Conservation (phyloP, 352 stramenopile species). For the Globisporangium acanthophoron region DNA sequence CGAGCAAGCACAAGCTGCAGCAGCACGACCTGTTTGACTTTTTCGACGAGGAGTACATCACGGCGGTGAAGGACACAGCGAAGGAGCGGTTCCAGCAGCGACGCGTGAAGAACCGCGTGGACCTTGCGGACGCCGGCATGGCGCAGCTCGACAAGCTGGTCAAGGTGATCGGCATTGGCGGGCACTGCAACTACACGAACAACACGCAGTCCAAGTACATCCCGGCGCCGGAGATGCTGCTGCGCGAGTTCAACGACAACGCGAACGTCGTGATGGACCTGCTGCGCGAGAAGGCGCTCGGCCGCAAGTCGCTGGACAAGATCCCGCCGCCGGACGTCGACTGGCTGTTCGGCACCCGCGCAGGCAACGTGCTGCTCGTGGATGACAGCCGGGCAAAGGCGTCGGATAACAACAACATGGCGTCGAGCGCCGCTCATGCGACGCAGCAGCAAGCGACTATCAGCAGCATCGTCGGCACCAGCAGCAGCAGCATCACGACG, state of each 20-base stretch:
- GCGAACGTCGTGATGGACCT: conserved; percentile 59
- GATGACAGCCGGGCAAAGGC: conserved; percentile 19
- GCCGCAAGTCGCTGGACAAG: conserved; percentile 57
- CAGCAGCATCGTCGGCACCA: conserved; percentile 1
- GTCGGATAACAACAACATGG: neutral
- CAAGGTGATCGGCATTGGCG: conserved; percentile 51
- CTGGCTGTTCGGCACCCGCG: conserved; percentile 44
- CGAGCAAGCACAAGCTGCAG: conserved; percentile 28
- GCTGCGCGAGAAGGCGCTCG: conserved; percentile 66
- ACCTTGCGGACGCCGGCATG: conserved; percentile 65
- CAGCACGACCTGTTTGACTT: conserved; percentile 45
- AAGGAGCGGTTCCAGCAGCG: conserved; percentile 54
- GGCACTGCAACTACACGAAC: conserved; percentile 60
- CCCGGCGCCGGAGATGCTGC: conserved; percentile 53
- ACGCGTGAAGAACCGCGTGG: conserved; percentile 60
- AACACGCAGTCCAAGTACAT: conserved; percentile 75
- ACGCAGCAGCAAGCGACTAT: neutral
- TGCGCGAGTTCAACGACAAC: conserved; percentile 65
- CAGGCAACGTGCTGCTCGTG: conserved; percentile 43
- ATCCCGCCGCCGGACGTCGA: conserved; percentile 58
- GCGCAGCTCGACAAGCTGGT: conserved; percentile 70
- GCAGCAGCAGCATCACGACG: conserved; percentile 20
- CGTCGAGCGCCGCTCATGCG: neutral
- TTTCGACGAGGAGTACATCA: conserved; percentile 57
- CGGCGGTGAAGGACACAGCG: conserved; percentile 47